A percentile compares a stretch with the other conserved stretches of the same genome.
These are phyloP conservation scores for Zasmidium cellare DNA, from an alignment of 2,329 filamentous ascomycete genomes.

Conservation along the genomic window DNA sequence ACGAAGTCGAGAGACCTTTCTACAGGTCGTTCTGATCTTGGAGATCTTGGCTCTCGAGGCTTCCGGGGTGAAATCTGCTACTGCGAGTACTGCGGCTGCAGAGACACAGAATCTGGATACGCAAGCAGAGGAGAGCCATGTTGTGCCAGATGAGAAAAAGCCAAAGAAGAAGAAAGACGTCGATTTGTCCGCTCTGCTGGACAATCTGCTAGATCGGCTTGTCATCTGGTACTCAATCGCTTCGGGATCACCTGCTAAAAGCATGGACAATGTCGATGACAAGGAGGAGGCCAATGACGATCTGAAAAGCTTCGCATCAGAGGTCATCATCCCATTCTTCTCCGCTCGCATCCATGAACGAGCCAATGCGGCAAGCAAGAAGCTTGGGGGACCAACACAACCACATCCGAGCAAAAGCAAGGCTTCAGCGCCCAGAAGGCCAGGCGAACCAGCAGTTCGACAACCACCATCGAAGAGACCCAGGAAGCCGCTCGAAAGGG, in stretches of 20 bases:
- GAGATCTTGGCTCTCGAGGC: slow-evolving; percentile 72
- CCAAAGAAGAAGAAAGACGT: slow-evolving; percentile 61
- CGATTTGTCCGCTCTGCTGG: slow-evolving; percentile 65
- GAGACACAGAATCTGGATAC: slow-evolving; percentile 27
- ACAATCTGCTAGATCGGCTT: slow-evolving; percentile 73
- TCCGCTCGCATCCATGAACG: slow-evolving; percentile 71
- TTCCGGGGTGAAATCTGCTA: slow-evolving; percentile 25
- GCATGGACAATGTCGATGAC: slow-evolving; percentile 22
- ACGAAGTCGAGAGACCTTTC: slow-evolving; percentile 72
- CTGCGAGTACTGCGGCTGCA: slow-evolving; percentile 26
- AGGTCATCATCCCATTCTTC: slow-evolving; percentile 81
- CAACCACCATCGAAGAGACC: slow-evolving; percentile 42
- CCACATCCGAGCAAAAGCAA: slow-evolving; percentile 57
- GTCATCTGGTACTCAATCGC: slow-evolving; percentile 83
- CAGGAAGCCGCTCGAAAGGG: slow-evolving; percentile 60
- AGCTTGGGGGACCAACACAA: slow-evolving; percentile 71
- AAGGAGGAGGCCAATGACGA: slow-evolving; percentile 54
- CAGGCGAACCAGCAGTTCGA: slow-evolving; percentile 37
- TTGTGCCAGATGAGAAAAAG: slow-evolving; percentile 26
- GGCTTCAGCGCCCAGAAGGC: slow-evolving; percentile 40
- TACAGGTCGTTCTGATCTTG: slow-evolving; percentile 77
- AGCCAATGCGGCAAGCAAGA: slow-evolving; percentile 70
- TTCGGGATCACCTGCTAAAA: slow-evolving; percentile 53
- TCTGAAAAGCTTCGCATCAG: slow-evolving; percentile 73
- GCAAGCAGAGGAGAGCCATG: slow-evolving; percentile 11